Conservation (phyloP, 257 asterid genomes). For the Handroanthus guayacan region DNA sequence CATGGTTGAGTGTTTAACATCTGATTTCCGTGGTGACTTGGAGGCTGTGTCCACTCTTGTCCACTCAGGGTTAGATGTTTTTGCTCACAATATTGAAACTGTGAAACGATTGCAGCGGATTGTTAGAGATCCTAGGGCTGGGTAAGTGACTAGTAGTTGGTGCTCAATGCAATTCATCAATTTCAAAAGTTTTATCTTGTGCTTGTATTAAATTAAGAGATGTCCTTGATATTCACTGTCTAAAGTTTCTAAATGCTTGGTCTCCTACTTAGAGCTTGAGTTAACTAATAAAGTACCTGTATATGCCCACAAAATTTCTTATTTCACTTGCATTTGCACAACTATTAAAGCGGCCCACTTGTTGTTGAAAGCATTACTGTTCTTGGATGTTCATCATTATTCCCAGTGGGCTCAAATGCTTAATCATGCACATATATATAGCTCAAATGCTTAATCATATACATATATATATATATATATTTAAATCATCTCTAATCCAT, state of each 20-base stretch:
- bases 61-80: constrained; percentile 93
- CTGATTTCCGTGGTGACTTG: constrained; percentile 95
- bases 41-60: constrained; percentile 78
- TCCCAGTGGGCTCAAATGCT: neutral
- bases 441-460: neutral
- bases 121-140: constrained; percentile 98
- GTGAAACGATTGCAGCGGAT: constrained; percentile 88
- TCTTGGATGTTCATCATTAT: neutral
- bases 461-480: too few relatives aligned
- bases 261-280: neutral
- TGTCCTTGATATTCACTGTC: constrained; percentile 4
- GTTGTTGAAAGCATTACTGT: neutral
- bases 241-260: constrained; percentile 2
- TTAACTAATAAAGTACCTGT: neutral
- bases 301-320: neutral
- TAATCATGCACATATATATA: too few relatives aligned
- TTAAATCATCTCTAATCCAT: neutral
- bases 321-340: constrained; percentile 8
- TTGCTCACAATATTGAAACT: constrained; percentile 94
- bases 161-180: constrained; percentile 23
- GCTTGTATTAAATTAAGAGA: neutral
- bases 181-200: neutral
- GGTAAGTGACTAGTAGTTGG: constrained; percentile 58
- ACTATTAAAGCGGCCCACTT: neutral
- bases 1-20: constrained; percentile 95